Percentiles rank a stretch among this genome's conserved stretches.
phyloP scores from a whole-genome alignment of 345 rosid genomes.

The Eucalyptus regnans region DNA sequence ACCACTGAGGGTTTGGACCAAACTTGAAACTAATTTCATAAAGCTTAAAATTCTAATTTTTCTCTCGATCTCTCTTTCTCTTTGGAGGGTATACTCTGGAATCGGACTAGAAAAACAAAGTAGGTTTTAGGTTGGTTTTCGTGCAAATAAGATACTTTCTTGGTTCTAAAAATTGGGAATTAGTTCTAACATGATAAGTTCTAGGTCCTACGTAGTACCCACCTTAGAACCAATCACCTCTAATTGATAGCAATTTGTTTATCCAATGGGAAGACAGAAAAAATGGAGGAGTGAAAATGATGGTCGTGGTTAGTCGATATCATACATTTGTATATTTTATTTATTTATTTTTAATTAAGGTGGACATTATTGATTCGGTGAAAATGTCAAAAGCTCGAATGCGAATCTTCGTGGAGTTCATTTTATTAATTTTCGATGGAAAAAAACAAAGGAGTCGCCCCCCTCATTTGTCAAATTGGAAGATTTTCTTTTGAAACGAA shows the following conservation, averaged over 20 bases:
- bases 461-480: not conserved
- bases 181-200: not conserved
- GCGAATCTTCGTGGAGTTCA: not conserved
- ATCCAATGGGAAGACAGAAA: not conserved
- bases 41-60: not conserved
- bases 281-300: not conserved
- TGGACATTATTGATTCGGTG: not conserved
- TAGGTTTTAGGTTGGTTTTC: too few species aligned
- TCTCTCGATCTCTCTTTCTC: not conserved
- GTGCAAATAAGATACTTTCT: too few species aligned
- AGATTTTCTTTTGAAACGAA: not conserved
- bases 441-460: not conserved
- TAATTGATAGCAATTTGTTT: not conserved
- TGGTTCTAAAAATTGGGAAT: too few species aligned
- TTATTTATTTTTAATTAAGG: not conserved
- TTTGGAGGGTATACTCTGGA: not conserved
- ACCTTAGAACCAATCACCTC: fast-evolving
- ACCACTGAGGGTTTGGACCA: fast-evolving
- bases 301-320: not conserved
- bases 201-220: too few species aligned
- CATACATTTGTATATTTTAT: not conserved
- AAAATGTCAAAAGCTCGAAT: not conserved
- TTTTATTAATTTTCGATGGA: not conserved
- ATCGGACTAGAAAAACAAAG: too few species aligned
- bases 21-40: not conserved